These are phyloP conservation scores for Micractinium conductrix DNA, from an alignment of 139 green algal species.

Conservation along the genomic window DNA sequence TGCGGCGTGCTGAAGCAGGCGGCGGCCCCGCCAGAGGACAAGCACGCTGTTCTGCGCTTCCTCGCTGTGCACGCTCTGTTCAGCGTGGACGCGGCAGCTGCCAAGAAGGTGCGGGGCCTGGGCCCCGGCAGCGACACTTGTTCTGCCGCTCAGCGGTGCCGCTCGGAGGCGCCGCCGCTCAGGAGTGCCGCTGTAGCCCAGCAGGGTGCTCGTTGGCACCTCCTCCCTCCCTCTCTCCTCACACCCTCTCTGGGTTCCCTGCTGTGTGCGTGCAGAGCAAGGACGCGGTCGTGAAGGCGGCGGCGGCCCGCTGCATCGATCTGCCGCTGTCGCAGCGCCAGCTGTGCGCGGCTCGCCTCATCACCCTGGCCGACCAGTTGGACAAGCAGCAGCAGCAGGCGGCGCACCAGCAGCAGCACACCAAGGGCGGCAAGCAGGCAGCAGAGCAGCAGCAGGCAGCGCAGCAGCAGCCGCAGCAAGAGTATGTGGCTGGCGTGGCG, in stretches of 20 bases:
- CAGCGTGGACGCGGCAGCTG: slow-evolving; percentile 22
- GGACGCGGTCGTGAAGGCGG: slow-evolving; percentile 20
- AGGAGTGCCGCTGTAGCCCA: no score
- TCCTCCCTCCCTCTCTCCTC: no score
- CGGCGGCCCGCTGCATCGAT: slow-evolving; percentile 1
- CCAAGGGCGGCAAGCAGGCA: neutral
- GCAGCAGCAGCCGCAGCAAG: slow-evolving; percentile 19
- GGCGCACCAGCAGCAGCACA: neutral
- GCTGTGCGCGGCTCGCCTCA: slow-evolving; percentile 59
- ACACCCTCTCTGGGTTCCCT: neutral
- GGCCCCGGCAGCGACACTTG: no score
- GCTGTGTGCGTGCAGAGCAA: slow-evolving; percentile 38
- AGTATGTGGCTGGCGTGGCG: slow-evolving; percentile 26
- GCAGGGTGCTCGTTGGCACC: neutral
- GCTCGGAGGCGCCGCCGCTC: no score
- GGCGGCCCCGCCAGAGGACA: slow-evolving; percentile 12
- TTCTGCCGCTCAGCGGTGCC: no score
- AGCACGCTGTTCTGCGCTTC: slow-evolving; percentile 52
- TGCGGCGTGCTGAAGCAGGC: slow-evolving; percentile 45
- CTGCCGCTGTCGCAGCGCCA: slow-evolving; percentile 40
- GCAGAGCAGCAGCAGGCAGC: neutral
- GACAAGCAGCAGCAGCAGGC: slow-evolving; percentile 23
- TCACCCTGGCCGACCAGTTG: slow-evolving; percentile 44
- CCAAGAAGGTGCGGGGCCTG: slow-evolving; percentile 42
- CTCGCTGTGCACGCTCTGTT: slow-evolving; percentile 68